Conservation (phyloP, 202 grass and related monocot species). For the Elaeis oleifera region DNA sequence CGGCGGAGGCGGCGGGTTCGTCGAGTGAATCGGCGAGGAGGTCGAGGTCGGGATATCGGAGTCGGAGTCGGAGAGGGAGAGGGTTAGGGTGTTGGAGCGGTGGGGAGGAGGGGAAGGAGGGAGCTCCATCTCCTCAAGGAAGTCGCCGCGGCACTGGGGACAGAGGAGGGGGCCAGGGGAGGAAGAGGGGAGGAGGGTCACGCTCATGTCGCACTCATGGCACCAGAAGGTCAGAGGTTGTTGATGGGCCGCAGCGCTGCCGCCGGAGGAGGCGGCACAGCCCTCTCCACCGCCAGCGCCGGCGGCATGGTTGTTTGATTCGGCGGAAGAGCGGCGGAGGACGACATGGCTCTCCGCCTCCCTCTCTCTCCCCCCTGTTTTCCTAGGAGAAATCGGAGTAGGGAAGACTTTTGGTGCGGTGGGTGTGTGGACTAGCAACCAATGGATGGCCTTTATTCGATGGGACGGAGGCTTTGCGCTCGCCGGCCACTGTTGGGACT, state of each 20-base stretch:
- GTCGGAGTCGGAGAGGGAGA: slow-evolving; percentile 7
- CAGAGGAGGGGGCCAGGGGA: slow-evolving; percentile 27
- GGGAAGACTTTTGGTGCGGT: no score
- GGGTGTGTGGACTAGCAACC: no score
- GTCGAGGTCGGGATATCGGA: slow-evolving; percentile 15
- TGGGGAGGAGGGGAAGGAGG: slow-evolving; percentile 4
- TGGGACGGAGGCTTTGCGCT: no score
- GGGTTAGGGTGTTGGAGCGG: slow-evolving; percentile 2
- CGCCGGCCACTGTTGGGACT: no score
- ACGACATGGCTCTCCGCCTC: slow-evolving; percentile 3
- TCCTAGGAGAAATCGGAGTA: no score
- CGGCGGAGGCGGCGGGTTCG: background rate
- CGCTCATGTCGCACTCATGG: slow-evolving; percentile 32
- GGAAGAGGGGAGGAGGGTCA: slow-evolving; percentile 16
- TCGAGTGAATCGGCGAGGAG: slow-evolving; percentile 13
- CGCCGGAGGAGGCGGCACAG: background rate
- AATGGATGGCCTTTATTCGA: no score
- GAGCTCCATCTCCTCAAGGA: slow-evolving; percentile 25
- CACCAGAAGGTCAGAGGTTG: slow-evolving; percentile 25
- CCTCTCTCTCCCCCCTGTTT: no score
- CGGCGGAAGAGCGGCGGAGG: slow-evolving; percentile 30
- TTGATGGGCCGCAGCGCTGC: background rate
- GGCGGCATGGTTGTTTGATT: background rate
- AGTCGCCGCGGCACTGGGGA: slow-evolving; percentile 27
- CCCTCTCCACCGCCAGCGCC: background rate